Conservation (phyloP, 2,329 filamentous ascomycete species). For the Diplodia corticola region DNA sequence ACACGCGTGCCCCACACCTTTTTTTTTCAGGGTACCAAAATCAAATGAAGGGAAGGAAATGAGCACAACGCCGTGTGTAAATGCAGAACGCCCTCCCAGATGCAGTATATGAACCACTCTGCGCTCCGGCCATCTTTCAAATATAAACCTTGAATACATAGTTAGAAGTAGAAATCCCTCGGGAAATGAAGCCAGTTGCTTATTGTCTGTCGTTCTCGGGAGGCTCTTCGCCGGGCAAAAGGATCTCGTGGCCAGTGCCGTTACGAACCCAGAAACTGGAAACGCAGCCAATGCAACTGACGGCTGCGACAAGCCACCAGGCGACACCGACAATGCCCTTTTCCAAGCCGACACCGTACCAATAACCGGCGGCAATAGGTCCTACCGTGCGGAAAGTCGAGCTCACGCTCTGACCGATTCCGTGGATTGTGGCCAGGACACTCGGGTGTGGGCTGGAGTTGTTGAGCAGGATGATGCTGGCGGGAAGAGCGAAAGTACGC, state of each 20-base stretch:
- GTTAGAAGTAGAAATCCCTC: neutral
- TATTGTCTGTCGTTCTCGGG: slow-evolving; percentile 16
- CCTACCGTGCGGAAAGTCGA: slow-evolving; percentile 58
- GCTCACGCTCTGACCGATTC: slow-evolving; percentile 58
- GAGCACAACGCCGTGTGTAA: neutral
- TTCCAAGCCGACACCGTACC: slow-evolving; percentile 55
- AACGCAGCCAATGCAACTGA: slow-evolving; percentile 59
- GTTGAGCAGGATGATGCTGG: slow-evolving; percentile 59
- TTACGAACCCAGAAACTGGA: slow-evolving; percentile 64
- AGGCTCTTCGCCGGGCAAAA: slow-evolving; percentile 21
- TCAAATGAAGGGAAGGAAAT: neutral
- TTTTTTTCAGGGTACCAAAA: slow-evolving; percentile 1
- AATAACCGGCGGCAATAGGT: slow-evolving; percentile 56
- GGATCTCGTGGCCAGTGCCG: slow-evolving; percentile 41
- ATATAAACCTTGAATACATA: neutral
- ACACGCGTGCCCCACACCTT: neutral
- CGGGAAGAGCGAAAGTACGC: slow-evolving; percentile 66
- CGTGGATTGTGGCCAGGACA: slow-evolving; percentile 60
- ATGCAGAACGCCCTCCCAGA: slow-evolving; percentile 20
- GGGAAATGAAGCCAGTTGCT: neutral
- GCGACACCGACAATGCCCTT: slow-evolving; percentile 57
- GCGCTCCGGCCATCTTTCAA: neutral
- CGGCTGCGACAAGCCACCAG: slow-evolving; percentile 58
- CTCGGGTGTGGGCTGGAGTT: slow-evolving; percentile 58
- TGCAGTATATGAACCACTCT: slow-evolving; percentile 8